Evolutionary conservation across 192 early-diverging fungal genomes (phyloP), one percentile per base, ranked within the genome.

Genomic region (Chytriomyces hyalinus): DNA sequence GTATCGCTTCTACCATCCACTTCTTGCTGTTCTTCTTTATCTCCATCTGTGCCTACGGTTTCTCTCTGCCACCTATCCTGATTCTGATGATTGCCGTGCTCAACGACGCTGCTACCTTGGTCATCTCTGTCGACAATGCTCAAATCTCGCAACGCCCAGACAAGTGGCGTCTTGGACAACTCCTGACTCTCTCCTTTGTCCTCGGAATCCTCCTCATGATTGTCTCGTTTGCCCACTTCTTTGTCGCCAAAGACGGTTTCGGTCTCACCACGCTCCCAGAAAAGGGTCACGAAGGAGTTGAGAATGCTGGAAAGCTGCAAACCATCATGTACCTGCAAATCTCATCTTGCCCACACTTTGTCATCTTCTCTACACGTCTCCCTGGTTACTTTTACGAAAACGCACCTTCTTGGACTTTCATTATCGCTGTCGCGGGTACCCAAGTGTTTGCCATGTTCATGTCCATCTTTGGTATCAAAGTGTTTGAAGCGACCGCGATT

Each of bases 1-100:
- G 96, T 85, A 98, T 98, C 77, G 94, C 94, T 13, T 97, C 95
- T 5, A 98, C 94, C 7, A 91, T 98, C 61, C 96, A 98, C 83
- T 97, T 98, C 77, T 83, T 97, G 87, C 83, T 98, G 70, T 94
- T 93, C 70, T 94, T 94, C 89, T 91, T 94, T 26, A 92, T 94
- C 75, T 92, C 94, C 43, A 92, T 95, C 77, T 90, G 95, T 79
- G 92, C 90, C 63, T 94, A 88, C 87, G 84, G 92, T 78, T 95
- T 91, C 70, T 84, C 91, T 80, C 92, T 97, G 84, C 93, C 93
- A 73, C 91, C 92, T 57, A 91, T 92, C 80, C 87, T 97, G 80
- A 89, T 97, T 65, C 84, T 97, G 68, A 92, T 97, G 78, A 89
- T 97, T 65, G 92, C 93, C 80, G 90, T 97, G 72, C 86, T 97